Evolutionary conservation across 2,329 filamentous ascomycete species (phyloP).

Genomic region (Arthrinium puccinioides): DNA sequence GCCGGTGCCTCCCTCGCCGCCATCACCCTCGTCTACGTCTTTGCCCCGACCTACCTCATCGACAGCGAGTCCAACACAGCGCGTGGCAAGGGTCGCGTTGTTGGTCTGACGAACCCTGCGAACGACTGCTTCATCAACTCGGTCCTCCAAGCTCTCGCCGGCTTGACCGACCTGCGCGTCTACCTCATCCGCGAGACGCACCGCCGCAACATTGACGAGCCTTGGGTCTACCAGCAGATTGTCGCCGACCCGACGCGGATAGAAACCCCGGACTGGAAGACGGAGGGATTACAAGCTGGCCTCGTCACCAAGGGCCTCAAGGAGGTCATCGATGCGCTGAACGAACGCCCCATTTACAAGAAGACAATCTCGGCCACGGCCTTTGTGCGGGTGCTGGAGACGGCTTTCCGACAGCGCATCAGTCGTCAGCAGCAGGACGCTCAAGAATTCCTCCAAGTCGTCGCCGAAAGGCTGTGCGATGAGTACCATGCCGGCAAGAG

Average conservation of each 20-base stretch:
- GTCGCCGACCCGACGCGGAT: slow-evolving; percentile 36
- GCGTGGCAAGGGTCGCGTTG: slow-evolving; percentile 79
- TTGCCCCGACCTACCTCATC: slow-evolving; percentile 93
- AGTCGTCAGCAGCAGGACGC: slow-evolving; percentile 95
- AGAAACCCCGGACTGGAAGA: slow-evolving; percentile 45
- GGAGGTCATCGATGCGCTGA: slow-evolving; percentile 84
- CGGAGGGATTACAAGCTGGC: slow-evolving; percentile 67
- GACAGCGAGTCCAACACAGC: slow-evolving; percentile 65
- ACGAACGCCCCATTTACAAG: slow-evolving; percentile 86
- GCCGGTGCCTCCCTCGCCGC: slow-evolving; percentile 92
- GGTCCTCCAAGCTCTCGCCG: slow-evolving; percentile 85
- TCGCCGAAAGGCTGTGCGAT: slow-evolving; percentile 85
- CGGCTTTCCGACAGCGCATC: slow-evolving; percentile 82
- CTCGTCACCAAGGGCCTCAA: slow-evolving; percentile 83
- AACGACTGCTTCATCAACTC: slow-evolving; percentile 99
- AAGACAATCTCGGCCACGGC: slow-evolving; percentile 87
- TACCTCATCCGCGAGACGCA: slow-evolving; percentile 92
- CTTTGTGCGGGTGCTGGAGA: slow-evolving; percentile 78
- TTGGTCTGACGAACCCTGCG: slow-evolving; percentile 82
- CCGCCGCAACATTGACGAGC: slow-evolving; percentile 71
- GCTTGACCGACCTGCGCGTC: slow-evolving; percentile 77
- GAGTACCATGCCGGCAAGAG: slow-evolving; percentile 83
- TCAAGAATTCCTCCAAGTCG: slow-evolving; percentile 92
- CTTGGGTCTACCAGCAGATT: slow-evolving; percentile 63
- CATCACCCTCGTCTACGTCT: slow-evolving; percentile 92